phyloP scores from a whole-genome alignment of 352 stramenopile genomes.

The Phytophthora sojae region DNA sequence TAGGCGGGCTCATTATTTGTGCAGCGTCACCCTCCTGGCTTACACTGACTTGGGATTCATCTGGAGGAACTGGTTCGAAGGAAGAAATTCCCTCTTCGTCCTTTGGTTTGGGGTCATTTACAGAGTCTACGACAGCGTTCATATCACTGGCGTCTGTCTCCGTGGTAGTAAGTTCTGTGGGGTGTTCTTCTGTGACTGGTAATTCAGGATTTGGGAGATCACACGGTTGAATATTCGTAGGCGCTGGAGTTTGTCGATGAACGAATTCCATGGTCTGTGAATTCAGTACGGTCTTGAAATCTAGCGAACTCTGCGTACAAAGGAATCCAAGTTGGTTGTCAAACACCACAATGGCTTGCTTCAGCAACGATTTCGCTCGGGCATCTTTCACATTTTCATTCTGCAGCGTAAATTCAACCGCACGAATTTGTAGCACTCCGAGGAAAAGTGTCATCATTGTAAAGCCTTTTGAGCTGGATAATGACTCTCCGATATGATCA shows the following conservation, averaged over 20 bases:
- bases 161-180: background rate
- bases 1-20: background rate
- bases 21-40: background rate
- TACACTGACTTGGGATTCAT: background rate
- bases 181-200: background rate
- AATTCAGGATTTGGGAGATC: background rate
- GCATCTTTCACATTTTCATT: slow-evolving; percentile 5
- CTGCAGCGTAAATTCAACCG: slow-evolving; percentile 65
- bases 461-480: background rate
- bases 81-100: background rate
- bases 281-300: slow-evolving; percentile 63
- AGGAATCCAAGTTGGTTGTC: slow-evolving; percentile 69
- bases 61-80: background rate
- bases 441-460: slow-evolving; percentile 50
- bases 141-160: background rate
- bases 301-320: slow-evolving; percentile 57
- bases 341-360: slow-evolving; percentile 60
- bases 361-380: slow-evolving; percentile 58
- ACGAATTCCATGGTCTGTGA: slow-evolving; percentile 42
- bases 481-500: slow-evolving; percentile 2
- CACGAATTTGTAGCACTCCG: slow-evolving; percentile 56
- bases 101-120: background rate
- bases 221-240: background rate
- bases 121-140: background rate
- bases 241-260: slow-evolving; percentile 20